Evolutionary conservation across 805 yeast species (phyloP), one percentile per base, ranked within the genome.

Genomic region (Myxozyma neglecta): DNA sequence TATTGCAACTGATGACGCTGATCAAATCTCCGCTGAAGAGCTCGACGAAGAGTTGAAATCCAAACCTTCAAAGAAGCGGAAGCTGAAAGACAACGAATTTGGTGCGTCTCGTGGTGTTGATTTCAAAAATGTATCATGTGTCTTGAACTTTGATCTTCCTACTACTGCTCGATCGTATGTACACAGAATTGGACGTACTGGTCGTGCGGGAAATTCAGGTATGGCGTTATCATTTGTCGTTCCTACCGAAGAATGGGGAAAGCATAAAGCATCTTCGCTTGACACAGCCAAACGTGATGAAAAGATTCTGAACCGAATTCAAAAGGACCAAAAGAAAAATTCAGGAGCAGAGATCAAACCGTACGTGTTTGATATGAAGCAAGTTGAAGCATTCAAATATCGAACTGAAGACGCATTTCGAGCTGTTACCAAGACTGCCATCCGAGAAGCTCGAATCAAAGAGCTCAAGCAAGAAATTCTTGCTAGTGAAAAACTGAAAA

Each of bases 31-130:
- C 11, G 59, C 45, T 37, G 65, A 63, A 13, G 67, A 59, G 29
- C 70, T 64, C 3, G 70, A 56, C 24, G 70, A 67, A 32, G 71
- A 62, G 18, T 62, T 39, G 18, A 65, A 49, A 39, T 36, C 56
- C 32, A 24, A 52, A 43, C 40, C 50, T 49, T 57, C 66, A 43
- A 65, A 66, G 50, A 50, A 60, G 51, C 57, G 57, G 64, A 68
- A 66, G 58, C 66, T 61, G 46, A 34, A 81, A 60, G 91, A 87
- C 70, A 81, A 79, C 64, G 98, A 94, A 70, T 94, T 88, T 72
- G 96, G 97, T 66, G 97, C 92, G 46, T 88, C 97, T 32, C 84
- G 99, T 75, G 99, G 99, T 71, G 96, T 94, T 44, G 99, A 94
- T 76, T 94, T 94, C 80, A 86, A 83, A 70, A 93, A 94, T 70